Base-by-base conservation (phyloP, 176 grass and related monocot genomes). In the Musa itinerans region DNA sequence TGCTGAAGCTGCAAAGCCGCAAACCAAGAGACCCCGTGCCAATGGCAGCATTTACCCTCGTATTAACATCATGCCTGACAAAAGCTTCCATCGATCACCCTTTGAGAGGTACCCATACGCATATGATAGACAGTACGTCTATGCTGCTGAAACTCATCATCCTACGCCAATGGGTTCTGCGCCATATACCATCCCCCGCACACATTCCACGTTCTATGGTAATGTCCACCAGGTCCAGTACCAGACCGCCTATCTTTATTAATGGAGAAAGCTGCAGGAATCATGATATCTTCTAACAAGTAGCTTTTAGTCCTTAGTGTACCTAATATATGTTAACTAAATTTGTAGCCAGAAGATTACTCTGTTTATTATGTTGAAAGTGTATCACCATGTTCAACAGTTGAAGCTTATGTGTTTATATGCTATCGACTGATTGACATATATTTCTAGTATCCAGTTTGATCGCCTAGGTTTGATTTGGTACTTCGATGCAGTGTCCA, bases 161-260 rank as follows among this genome's bases (percentile, higher is more conserved):
- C 81, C 87, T 52, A 76, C 85, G 17, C 74, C 87, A n/a, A 65
- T 96, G 76, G 85, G 62, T 27, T 77, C 83, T 0, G 70, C 76
- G 3, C 80, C 90, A 6, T 98, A 98, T 66, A 75, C 86, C 22
- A 83, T 98, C 17, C 83, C 89, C 63, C 72, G 90, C 54, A 78
- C 88, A 63, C 85, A 87, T 50, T 72, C 82, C 13, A 80, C 86
- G 16, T 98, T 93, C 56, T 98, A 98, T 70, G 82, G 88, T 72
- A 97, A 89, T 74, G 90, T 77, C 52, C 93, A 93, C 65, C 90
- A 78, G 53, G 82, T 98, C 52, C 92, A 96, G 82, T 97, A 91
- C 68, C 90, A 87, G 79, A 78, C 89, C 54, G 74, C 81, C 0
- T 93, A 90, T 78, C 85, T 97, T 67, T 84, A 97, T 84, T 97